Percentiles rank a stretch among this genome's conserved stretches.
Evolutionary conservation across 1,284 basidiomycete genomes (phyloP).

Genomic region (Pascua guehoae): DNA sequence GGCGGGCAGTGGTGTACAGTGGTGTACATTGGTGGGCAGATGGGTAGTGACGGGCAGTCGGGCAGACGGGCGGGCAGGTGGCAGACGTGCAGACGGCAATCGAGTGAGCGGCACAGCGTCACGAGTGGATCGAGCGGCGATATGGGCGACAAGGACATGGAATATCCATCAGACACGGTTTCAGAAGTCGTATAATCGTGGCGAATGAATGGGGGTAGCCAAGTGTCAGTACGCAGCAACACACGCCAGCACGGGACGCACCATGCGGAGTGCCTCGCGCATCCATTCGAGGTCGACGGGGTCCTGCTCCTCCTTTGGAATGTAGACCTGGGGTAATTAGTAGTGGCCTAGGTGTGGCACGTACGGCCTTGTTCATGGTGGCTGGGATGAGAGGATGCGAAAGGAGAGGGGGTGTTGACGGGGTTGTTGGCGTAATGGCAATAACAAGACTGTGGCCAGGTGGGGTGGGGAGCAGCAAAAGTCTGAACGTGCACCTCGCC

Average conservation of each 20-base stretch:
- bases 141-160: not conserved
- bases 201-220: not conserved
- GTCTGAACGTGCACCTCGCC: not conserved
- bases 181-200: not conserved
- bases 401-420: not conserved
- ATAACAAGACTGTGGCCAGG: not conserved
- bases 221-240: not conserved
- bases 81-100: too few species aligned
- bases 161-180: not conserved
- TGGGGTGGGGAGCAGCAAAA: not conserved
- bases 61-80: too few species aligned
- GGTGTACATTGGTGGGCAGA: too few species aligned
- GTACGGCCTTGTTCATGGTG: slow-evolving; percentile 17
- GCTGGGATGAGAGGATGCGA: not conserved
- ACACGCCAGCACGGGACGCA: slow-evolving; percentile 12
- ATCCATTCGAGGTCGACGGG: slow-evolving; percentile 47
- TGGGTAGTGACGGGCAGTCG: too few species aligned
- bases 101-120: not conserved
- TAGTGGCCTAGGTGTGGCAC: not conserved
- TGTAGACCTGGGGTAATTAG: slow-evolving; percentile 32
- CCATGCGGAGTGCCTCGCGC: slow-evolving; percentile 48
- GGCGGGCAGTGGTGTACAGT: too few species aligned
- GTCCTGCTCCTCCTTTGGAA: slow-evolving; percentile 43
- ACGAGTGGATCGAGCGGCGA: not conserved
- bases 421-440: not conserved